Percentiles rank a stretch among this genome's conserved stretches.
Evolutionary conservation across 2,329 filamentous ascomycete species (phyloP).

Genomic region (Amauroascus niger): DNA sequence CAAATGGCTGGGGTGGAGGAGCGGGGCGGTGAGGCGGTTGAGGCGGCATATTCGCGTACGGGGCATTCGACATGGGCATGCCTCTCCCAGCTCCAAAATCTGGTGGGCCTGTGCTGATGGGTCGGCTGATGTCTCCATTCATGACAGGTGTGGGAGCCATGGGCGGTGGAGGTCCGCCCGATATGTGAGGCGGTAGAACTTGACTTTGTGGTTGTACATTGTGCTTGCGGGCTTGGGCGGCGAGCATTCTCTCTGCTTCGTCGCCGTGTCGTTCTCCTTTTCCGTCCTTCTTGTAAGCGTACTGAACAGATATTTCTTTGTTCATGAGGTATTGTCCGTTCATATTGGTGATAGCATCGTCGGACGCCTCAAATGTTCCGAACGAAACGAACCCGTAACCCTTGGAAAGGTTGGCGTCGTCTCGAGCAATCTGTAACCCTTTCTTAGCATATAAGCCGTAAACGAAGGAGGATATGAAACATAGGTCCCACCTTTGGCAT

Average conservation of each 20-base stretch:
- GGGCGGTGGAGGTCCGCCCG: slow-evolving; percentile 16
- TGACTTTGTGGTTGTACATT: slow-evolving; percentile 78
- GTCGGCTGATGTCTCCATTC: slow-evolving; percentile 33
- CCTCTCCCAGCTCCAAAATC: slow-evolving; percentile 35
- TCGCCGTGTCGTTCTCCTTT: slow-evolving; percentile 95
- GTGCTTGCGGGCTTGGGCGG: slow-evolving; percentile 84
- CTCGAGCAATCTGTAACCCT: slow-evolving; percentile 55
- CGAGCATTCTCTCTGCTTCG: slow-evolving; percentile 81
- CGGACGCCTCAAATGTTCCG: slow-evolving; percentile 83
- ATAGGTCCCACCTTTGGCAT: slow-evolving; percentile 62
- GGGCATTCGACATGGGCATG: slow-evolving; percentile 27
- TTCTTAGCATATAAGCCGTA: background rate
- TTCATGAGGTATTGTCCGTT: slow-evolving; percentile 94
- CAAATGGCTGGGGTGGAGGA: slow-evolving; percentile 42
- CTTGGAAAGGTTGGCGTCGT: slow-evolving; percentile 80
- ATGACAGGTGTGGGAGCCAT: slow-evolving; percentile 39
- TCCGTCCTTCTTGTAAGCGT: slow-evolving; percentile 98
- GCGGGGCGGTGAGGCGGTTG: slow-evolving; percentile 32
- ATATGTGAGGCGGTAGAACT: slow-evolving; percentile 62
- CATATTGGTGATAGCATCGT: slow-evolving; percentile 85
- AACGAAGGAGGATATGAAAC: background rate
- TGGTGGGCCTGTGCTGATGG: slow-evolving; percentile 23
- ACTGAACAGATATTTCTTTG: slow-evolving; percentile 92
- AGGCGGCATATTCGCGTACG: slow-evolving; percentile 36
- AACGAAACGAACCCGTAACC: slow-evolving; percentile 96